Evolutionary conservation across 2,329 filamentous ascomycete species (phyloP).

Genomic region (Aspergillus alliaceus): DNA sequence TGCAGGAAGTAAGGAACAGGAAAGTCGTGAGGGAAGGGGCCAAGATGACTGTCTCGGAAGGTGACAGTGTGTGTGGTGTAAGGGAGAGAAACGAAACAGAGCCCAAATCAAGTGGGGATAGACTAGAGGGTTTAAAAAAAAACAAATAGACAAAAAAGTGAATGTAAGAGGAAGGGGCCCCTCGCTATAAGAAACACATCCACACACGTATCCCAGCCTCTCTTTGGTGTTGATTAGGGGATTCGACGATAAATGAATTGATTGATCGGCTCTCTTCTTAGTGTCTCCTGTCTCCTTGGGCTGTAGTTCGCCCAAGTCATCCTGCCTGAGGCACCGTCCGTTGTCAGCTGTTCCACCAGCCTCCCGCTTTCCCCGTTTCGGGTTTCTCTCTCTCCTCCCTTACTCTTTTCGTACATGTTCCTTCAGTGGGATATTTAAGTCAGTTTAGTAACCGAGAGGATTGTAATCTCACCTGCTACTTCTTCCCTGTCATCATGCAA

Average conservation of each 20-base stretch:
- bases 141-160: constrained; percentile 1
- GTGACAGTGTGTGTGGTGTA: constrained; percentile 10
- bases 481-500: neutral
- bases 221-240: neutral
- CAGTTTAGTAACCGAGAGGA: too few species aligned
- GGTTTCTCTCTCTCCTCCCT: neutral
- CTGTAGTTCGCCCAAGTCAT: neutral
- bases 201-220: constrained; percentile 1
- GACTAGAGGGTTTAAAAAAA: constrained; percentile 3
- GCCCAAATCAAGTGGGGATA: neutral
- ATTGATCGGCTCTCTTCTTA: neutral
- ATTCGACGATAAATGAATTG: neutral
- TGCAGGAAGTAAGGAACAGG: constrained; percentile 9
- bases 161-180: neutral
- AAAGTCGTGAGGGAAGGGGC: constrained; percentile 11
- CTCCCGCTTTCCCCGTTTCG: neutral
- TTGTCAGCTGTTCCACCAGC: neutral
- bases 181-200: neutral
- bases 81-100: constrained; percentile 10
- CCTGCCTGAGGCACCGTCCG: neutral
- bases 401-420: neutral
- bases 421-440: neutral
- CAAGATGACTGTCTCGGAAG: constrained; percentile 5
- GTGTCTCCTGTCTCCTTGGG: neutral
- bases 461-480: too few species aligned